A percentile compares a stretch with the other conserved stretches of the same genome.
phyloP scores from a whole-genome alignment of 257 asterid genomes.

The Lithospermum erythrorhizon region DNA sequence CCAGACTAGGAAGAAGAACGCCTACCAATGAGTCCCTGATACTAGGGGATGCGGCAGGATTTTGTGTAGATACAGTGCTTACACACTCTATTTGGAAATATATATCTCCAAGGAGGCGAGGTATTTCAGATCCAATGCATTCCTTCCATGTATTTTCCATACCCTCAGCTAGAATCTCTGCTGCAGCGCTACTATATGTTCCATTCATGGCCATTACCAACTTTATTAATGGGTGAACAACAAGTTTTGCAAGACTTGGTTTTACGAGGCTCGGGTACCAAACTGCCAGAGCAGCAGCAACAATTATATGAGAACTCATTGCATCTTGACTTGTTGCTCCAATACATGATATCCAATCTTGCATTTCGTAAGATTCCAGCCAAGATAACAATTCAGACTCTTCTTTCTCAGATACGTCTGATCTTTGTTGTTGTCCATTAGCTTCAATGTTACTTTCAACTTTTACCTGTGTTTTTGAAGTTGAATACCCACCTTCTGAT shows the following conservation, averaged over 20 bases:
- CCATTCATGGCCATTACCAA: conserved; percentile 88
- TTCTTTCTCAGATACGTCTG: conserved; percentile 32
- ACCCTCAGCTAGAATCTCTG: conserved; percentile 96
- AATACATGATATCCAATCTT: conserved; percentile 87
- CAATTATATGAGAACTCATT: conserved; percentile 86
- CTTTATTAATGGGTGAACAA: conserved; percentile 68
- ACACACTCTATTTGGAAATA: conserved; percentile 96
- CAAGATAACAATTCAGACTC: conserved; percentile 60
- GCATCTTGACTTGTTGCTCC: conserved; percentile 93
- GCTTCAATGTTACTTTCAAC: conserved; percentile 15
- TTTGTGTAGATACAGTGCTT: conserved; percentile 47
- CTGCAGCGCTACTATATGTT: conserved; percentile 82
- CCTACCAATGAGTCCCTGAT: conserved; percentile 67
- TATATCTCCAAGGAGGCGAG: conserved; percentile 71
- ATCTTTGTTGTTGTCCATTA: conserved; percentile 23
- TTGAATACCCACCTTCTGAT: conserved; percentile 28
- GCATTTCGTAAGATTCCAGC: conserved; percentile 84
- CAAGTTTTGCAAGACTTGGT: conserved; percentile 44
- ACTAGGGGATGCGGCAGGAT: conserved; percentile 34
- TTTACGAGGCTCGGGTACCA: conserved; percentile 95
- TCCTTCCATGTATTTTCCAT: conserved; percentile 92
- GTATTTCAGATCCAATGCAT: conserved; percentile 65
- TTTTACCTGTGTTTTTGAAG: conserved; percentile 11
- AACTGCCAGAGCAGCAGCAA: conserved; percentile 90
- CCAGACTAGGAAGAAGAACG: conserved; percentile 85